phyloP scores from a whole-genome alignment of 306 rosid species.

The Acmispon strigosus region DNA sequence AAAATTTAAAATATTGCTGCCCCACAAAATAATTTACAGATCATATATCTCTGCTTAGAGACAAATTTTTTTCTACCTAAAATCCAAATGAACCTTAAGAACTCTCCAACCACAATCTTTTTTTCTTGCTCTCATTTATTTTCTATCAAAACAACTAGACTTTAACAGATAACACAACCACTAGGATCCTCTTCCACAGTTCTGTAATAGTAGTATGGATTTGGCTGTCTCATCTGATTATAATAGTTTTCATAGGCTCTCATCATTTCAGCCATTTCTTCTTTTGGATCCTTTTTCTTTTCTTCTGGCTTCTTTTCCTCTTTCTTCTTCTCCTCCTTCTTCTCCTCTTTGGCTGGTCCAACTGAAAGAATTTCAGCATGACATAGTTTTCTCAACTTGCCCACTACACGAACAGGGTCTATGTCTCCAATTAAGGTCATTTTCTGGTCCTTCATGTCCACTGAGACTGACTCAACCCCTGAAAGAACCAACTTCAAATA shows the following conservation, averaged over 20 bases:
- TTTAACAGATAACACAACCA: constrained; percentile 65
- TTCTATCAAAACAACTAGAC: not conserved
- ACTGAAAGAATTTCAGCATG: constrained; percentile 53
- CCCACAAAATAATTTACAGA: constrained; percentile 7
- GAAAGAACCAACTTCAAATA: not conserved
- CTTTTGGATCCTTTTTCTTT: constrained; percentile 30
- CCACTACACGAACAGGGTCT: constrained; percentile 49
- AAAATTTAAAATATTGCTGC: not conserved
- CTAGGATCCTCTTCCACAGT: constrained; percentile 56
- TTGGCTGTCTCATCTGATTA: constrained; percentile 10
- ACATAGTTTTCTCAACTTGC: constrained; percentile 55
- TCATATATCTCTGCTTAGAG: not conserved
- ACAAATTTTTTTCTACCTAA: not conserved
- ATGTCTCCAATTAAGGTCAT: constrained; percentile 59
- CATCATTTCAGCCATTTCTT: constrained; percentile 5
- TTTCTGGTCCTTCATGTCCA: constrained; percentile 64
- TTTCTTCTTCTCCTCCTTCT: constrained; percentile 44
- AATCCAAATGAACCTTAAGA: not conserved
- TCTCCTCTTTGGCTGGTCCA: constrained; percentile 65
- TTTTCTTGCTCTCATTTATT: not conserved
- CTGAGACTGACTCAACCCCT: constrained; percentile 70
- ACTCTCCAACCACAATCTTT: not conserved
- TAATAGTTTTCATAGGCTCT: not conserved
- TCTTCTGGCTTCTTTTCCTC: constrained; percentile 21
- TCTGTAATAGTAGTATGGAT: constrained; percentile 14